Conservation (phyloP, 2,329 filamentous ascomycete genomes). For the Aspergillus texensis region DNA sequence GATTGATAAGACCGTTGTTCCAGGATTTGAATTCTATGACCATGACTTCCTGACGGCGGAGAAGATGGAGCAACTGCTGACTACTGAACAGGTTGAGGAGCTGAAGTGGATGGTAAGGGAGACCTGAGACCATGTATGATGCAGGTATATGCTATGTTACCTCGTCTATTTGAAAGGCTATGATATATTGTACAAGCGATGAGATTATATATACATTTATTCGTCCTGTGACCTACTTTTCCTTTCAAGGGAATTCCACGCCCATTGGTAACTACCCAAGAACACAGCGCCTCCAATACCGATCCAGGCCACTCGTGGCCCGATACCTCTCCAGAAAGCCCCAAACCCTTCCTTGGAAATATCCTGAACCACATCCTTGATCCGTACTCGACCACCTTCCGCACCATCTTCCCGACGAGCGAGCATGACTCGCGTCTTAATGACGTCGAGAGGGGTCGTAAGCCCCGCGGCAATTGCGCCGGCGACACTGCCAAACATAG, state of each 20-base stretch:
- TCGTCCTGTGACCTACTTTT: constrained; percentile 22
- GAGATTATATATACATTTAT: constrained; percentile 14
- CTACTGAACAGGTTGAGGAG: constrained; percentile 52
- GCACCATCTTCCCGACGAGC: constrained; percentile 67
- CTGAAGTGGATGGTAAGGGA: constrained; percentile 42
- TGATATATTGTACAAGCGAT: neutral
- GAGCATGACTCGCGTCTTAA: constrained; percentile 97
- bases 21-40: constrained; percentile 68
- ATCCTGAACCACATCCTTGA: constrained; percentile 58
- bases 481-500: constrained; percentile 78
- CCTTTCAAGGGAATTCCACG: constrained; percentile 70
- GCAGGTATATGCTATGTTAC: neutral
- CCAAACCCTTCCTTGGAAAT: constrained; percentile 60
- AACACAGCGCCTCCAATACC: constrained; percentile 93
- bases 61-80: constrained; percentile 56
- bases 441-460: constrained; percentile 91
- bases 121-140: neutral
- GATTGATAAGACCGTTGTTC: constrained; percentile 57
- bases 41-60: constrained; percentile 65
- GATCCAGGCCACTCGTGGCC: constrained; percentile 90
- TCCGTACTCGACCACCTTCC: constrained; percentile 36
- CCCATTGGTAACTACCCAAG: constrained; percentile 89
- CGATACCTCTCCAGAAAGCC: constrained; percentile 58
- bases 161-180: neutral
- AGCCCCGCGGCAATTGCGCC: constrained; percentile 83